phyloP scores from a whole-genome alignment of 345 rosid genomes.

The Gossypium mustelinum region DNA sequence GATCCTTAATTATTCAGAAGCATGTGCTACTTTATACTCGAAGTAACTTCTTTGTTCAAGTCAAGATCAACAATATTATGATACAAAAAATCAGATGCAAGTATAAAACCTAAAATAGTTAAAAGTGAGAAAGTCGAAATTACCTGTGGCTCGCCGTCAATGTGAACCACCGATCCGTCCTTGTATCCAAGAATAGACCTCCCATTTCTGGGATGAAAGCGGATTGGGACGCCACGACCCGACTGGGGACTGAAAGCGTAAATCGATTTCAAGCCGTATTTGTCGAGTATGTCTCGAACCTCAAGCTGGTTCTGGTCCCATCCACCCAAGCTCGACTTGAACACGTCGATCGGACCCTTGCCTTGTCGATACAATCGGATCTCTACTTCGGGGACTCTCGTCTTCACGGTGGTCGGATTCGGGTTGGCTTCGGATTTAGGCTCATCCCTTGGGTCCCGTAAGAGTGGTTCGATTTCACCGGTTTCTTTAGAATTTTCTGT shows the following conservation, averaged over 20 bases:
- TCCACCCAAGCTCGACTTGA: slow-evolving; percentile 68
- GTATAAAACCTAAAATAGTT: background rate
- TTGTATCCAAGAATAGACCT: slow-evolving; percentile 62
- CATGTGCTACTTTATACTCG: background rate
- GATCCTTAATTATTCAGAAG: background rate
- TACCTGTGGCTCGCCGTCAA: slow-evolving; percentile 93
- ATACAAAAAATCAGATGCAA: background rate
- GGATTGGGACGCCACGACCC: slow-evolving; percentile 79
- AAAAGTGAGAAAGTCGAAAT: background rate
- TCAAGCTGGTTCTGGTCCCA: slow-evolving; percentile 92
- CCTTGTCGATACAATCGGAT: slow-evolving; percentile 64
- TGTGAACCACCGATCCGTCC: slow-evolving; percentile 64
- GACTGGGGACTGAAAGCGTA: slow-evolving; percentile 62
- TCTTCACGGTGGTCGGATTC: slow-evolving; percentile 28
- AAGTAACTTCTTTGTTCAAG: background rate
- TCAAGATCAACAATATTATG: background rate
- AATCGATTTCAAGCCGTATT: slow-evolving; percentile 65
- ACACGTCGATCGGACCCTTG: slow-evolving; percentile 81
- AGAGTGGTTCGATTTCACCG: slow-evolving; percentile 56
- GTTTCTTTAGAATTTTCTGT: slow-evolving; percentile 29
- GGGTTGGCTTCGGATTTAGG: slow-evolving; percentile 12
- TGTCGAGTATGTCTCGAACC: slow-evolving; percentile 67
- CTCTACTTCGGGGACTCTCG: slow-evolving; percentile 73
- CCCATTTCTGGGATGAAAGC: slow-evolving; percentile 73
- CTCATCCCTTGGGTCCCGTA: slow-evolving; percentile 15